A percentile compares a stretch with the other conserved stretches of the same genome.
These are phyloP conservation scores for Penicillium sp. DNA, from an alignment of 2,329 filamentous ascomycete species.

Conservation along the genomic window DNA sequence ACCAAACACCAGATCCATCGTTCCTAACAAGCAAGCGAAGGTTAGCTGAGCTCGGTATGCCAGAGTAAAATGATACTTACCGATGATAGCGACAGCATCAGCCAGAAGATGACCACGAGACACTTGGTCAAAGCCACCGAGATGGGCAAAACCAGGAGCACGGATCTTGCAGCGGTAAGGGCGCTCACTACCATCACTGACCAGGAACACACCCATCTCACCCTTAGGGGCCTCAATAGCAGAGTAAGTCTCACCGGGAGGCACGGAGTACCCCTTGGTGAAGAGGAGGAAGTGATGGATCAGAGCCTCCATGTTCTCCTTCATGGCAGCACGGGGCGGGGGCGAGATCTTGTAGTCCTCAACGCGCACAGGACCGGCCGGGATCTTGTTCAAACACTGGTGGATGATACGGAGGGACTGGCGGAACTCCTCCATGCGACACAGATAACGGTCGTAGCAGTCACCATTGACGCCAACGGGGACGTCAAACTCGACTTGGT, in stretches of 20 bases:
- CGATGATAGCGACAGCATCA: constrained; percentile 93
- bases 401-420: constrained; percentile 97
- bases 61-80: constrained; percentile 38
- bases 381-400: constrained; percentile 99
- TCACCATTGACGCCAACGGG: constrained; percentile 95
- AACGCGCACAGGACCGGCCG: constrained; percentile 84
- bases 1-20: constrained; percentile 88
- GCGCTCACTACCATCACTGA: constrained; percentile 92
- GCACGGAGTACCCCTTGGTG: constrained; percentile 97
- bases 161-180: constrained; percentile 98
- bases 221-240: constrained; percentile 99
- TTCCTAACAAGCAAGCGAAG: constrained; percentile 41
- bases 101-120: constrained; percentile 88
- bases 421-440: constrained; percentile 99
- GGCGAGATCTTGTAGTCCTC: constrained; percentile 99
- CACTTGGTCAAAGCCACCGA: constrained; percentile 91
- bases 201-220: constrained; percentile 97
- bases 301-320: constrained; percentile 99
- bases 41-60: constrained; percentile 7
- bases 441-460: constrained; percentile 98
- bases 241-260: constrained; percentile 95
- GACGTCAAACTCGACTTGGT: constrained; percentile 96
- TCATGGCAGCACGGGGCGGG: constrained; percentile 95
- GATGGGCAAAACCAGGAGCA: constrained; percentile 92
- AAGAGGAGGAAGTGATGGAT: constrained; percentile 99